Evolutionary conservation across 805 yeast genomes (phyloP), one percentile per base, ranked within the genome.

Genomic region (Metschnikowia lochheadii): DNA sequence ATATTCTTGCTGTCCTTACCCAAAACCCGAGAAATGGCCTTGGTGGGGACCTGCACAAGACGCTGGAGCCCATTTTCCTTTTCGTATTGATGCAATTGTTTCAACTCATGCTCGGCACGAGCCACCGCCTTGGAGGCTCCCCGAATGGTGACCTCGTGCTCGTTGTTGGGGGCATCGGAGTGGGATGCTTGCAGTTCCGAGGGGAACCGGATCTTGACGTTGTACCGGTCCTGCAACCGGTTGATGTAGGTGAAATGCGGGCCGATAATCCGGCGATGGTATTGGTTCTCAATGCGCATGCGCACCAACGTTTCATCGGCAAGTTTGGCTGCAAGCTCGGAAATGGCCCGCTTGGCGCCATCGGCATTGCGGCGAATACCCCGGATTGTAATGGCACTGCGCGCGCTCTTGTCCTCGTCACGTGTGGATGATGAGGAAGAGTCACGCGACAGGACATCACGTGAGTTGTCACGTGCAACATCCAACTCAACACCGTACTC

Each of bases 91-190:
- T 88, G 75, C 55, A 95, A 77, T 50, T 90, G 97, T 58, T 79
- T 77, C 63, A 95, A 72, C 73, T 91, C 97, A 55, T 84, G 91
- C 64, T 82, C 82, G 33, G 95, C 95, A 65, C 84, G 83, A 33
- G 81, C 77, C 33, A 87, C 98, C 58, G 92, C 94, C 68, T 84
- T 85, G 23, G 97, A 87, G 45, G 97, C 96, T 49, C 97, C 97
- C 62, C 84, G 83, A 51, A 92, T 79, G 31, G 78, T 72, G 39
- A 86, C 83, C 58, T 87, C 94, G 62, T 82, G 79, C 60, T 75
- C 72, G 50, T 73, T 75, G 36, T 73, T 75, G 34, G 77, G 75
- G 2, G 75, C 65, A 55, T 74, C 77, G 40, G 61, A 54, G 46
- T 53, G 60, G 40, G 31, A 38, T 50, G 54, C 40, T 15, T 53